Evolutionary conservation across 2,329 filamentous ascomycete genomes (phyloP).

Genomic region (Fusarium lateritium): DNA sequence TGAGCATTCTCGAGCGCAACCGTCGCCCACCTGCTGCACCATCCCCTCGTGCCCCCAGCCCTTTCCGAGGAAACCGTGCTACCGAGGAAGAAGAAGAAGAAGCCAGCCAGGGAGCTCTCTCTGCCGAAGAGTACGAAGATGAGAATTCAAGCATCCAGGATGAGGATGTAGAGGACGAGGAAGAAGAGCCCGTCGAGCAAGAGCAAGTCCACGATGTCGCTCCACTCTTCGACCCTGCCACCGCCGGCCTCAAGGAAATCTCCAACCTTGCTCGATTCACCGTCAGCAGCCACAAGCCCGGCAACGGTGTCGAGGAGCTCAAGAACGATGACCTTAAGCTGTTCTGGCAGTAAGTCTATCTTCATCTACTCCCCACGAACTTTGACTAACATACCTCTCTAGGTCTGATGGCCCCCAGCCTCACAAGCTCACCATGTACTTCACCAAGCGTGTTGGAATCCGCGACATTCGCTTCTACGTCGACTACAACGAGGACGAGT

Average conservation of each 20-base stretch:
- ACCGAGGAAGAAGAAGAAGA: slow-evolving; percentile 39
- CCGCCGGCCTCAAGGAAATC: slow-evolving; percentile 81
- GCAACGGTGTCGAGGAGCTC: slow-evolving; percentile 82
- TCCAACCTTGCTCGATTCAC: slow-evolving; percentile 88
- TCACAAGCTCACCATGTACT: slow-evolving; percentile 86
- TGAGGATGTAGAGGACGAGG: slow-evolving; percentile 53
- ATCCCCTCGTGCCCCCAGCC: slow-evolving; percentile 50
- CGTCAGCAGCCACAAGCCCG: slow-evolving; percentile 85
- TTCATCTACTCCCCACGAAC: not conserved
- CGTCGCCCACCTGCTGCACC: slow-evolving; percentile 46
- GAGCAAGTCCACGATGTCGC: slow-evolving; percentile 49
- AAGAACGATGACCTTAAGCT: slow-evolving; percentile 79
- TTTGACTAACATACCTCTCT: not conserved
- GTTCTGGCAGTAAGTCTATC: slow-evolving; percentile 81
- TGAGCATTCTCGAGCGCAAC: slow-evolving; percentile 53
- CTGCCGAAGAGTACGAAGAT: slow-evolving; percentile 52
- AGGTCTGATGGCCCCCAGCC: slow-evolving; percentile 88
- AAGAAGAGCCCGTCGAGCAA: slow-evolving; percentile 35
- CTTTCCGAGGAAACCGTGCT: slow-evolving; percentile 47
- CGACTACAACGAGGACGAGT: slow-evolving; percentile 94
- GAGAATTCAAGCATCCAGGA: slow-evolving; percentile 53
- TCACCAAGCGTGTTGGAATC: slow-evolving; percentile 86
- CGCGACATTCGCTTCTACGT: slow-evolving; percentile 86
- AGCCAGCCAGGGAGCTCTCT: slow-evolving; percentile 44
- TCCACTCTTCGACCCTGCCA: slow-evolving; percentile 66